phyloP scores from a whole-genome alignment of 2,329 filamentous ascomycete species.

The Colletotrichum sp. region DNA sequence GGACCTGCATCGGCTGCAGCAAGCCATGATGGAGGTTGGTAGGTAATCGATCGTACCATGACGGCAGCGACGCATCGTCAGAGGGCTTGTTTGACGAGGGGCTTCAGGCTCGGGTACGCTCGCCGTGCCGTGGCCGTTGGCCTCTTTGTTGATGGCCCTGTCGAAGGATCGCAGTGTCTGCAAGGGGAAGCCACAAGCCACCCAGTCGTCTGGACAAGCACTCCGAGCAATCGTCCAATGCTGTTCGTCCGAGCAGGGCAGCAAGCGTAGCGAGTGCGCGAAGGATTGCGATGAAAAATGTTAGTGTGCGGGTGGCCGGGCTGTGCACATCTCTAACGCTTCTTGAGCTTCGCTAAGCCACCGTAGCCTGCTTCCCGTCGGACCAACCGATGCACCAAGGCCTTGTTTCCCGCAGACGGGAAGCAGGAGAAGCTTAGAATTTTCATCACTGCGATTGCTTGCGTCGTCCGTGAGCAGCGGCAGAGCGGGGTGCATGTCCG shows the following conservation, averaged over 20 bases:
- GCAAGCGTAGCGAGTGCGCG: neutral
- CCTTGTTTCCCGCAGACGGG: slow-evolving; percentile 3
- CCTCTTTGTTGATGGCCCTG: neutral
- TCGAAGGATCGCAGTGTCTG: slow-evolving; percentile 6
- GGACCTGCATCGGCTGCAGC: neutral
- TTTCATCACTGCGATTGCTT: neutral
- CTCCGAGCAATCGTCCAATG: neutral
- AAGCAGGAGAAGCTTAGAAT: neutral
- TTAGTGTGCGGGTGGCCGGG: neutral
- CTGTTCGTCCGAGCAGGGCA: neutral
- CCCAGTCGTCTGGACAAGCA: neutral
- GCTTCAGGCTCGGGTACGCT: slow-evolving; percentile 1
- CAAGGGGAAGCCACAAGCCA: slow-evolving; percentile 12
- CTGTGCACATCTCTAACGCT: slow-evolving; percentile 7
- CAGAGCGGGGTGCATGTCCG: neutral
- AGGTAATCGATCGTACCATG: neutral
- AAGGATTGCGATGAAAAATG: neutral
- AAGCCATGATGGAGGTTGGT: neutral
- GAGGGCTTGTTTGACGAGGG: neutral
- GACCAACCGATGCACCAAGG: slow-evolving; percentile 3
- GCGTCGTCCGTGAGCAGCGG: neutral
- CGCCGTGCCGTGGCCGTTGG: neutral
- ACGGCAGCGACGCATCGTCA: neutral
- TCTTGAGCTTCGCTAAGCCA: neutral
- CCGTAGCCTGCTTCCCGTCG: slow-evolving; percentile 4